Conservation (phyloP, 371 early-diverging fungal species). For the Mortierella sp. region DNA sequence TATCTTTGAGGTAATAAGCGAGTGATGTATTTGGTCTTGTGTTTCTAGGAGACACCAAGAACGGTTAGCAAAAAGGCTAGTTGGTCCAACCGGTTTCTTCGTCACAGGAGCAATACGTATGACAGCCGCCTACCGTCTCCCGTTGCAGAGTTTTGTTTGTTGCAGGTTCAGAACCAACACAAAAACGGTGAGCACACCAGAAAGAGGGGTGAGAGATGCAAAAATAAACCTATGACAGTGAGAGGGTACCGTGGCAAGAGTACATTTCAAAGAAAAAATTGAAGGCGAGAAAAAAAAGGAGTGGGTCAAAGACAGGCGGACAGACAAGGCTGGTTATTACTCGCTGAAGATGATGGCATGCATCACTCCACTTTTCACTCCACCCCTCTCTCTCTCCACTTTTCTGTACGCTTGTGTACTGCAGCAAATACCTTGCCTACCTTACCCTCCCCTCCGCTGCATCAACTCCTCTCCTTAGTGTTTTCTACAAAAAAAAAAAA, state of each 20-base stretch:
- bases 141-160: not conserved
- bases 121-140: not conserved
- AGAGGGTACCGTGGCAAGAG: not conserved
- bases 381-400: not conserved
- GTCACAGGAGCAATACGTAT: not conserved
- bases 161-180: not conserved
- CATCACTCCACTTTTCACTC: not conserved
- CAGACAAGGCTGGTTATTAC: not conserved
- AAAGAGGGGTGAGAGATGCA: not conserved
- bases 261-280: not conserved
- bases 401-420: not conserved
- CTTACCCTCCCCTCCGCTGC: not conserved
- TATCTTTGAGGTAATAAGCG: not conserved
- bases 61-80: not conserved
- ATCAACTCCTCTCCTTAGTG: not conserved
- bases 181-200: not conserved
- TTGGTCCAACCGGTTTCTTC: not conserved
- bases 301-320: no score
- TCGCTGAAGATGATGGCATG: conserved; percentile 6
- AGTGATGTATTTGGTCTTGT: not conserved
- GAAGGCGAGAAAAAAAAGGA: not conserved
- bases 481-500: not conserved
- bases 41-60: not conserved
- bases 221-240: not conserved
- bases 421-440: not conserved